These are phyloP conservation scores for Liriodendron chinense DNA, from an alignment of 164 flowering plant genomes.

Conservation along the genomic window DNA sequence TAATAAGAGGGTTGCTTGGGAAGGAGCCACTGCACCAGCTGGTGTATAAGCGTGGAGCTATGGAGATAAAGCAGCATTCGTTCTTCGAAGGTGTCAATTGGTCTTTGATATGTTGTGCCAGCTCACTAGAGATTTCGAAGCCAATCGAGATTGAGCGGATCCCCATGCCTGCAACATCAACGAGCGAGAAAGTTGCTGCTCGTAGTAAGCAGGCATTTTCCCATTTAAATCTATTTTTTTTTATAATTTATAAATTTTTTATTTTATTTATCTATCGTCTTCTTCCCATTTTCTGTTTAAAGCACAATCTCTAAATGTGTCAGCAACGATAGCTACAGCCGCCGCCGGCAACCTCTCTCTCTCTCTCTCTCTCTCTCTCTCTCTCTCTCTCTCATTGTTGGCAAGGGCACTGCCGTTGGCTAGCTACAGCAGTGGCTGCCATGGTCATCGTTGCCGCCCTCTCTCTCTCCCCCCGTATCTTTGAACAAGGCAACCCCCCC, in stretches of 20 bases:
- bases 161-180: conserved; percentile 38
- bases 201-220: background rate
- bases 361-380: too few species aligned
- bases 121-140: conserved; percentile 73
- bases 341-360: too few species aligned
- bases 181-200: conserved; percentile 40
- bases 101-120: conserved; percentile 86
- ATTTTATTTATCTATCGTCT: conserved; percentile 1
- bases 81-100: conserved; percentile 85
- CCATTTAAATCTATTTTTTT: too few species aligned
- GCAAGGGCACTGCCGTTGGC: too few species aligned
- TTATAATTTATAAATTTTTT: conserved; percentile 28
- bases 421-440: too few species aligned
- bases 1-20: conserved; percentile 75
- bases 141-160: conserved; percentile 52
- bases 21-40: conserved; percentile 79
- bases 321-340: too few species aligned
- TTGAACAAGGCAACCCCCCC: too few species aligned
- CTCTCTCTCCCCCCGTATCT: too few species aligned
- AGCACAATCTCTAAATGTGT: too few species aligned
- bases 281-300: too few species aligned
- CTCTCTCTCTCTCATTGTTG: too few species aligned
- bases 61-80: conserved; percentile 88
- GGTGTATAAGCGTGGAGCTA: conserved; percentile 74
- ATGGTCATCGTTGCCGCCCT: too few species aligned